Base-by-base conservation (phyloP, 2,329 filamentous ascomycete species). In the Mollisia scopiformis region DNA sequence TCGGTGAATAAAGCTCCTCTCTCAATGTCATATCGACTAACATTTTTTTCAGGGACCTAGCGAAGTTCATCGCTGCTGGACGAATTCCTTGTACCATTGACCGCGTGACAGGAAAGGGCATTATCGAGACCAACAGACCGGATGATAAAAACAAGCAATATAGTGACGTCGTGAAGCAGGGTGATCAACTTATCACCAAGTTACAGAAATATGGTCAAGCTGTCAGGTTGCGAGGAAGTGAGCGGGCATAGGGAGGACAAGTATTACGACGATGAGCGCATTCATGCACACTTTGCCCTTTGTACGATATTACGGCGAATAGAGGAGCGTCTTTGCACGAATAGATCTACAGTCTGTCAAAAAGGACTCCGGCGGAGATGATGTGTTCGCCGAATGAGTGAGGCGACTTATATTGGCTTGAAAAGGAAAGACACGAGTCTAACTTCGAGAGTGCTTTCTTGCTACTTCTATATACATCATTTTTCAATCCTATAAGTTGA, bases 141-240 rank as follows among this genome's bases (percentile, higher is more conserved):
- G 95, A 98, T 75, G 93, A 97, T 81, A 99, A 99, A 88, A 98
- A 98, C 84, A 97, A 97, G 85, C 95, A 99, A 80, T 99, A 99
- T 79, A 91, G 93, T 71, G 95, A 99, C 71, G 93, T 98, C 37
- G 93, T 99, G 63, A 95, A 95, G 80, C 95, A 98, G 76, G 95
- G 95, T 31, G 95, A 99, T 77, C 91, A 96, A 78, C 84, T 99
- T 65, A 98, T 99, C 75, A 99, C 95, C 61, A 99, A 99, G 84
- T 82, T 99, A 69, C 95, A 99, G 80, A 99, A 99, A 84, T 99
- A 99, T 77, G 95, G 95, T 47, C 95, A 99, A 79, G 91, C 95
- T 2, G 95, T 99, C 66, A 87, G 95, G 73, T 82, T 99, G 78
- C 87, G 95, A 72, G 95, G 95, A 41, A 98, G 94, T 74, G 95